Evolutionary conservation across 805 yeast genomes (phyloP), one percentile per base, ranked within the genome.

Genomic region (Torulaspora franciscae): DNA sequence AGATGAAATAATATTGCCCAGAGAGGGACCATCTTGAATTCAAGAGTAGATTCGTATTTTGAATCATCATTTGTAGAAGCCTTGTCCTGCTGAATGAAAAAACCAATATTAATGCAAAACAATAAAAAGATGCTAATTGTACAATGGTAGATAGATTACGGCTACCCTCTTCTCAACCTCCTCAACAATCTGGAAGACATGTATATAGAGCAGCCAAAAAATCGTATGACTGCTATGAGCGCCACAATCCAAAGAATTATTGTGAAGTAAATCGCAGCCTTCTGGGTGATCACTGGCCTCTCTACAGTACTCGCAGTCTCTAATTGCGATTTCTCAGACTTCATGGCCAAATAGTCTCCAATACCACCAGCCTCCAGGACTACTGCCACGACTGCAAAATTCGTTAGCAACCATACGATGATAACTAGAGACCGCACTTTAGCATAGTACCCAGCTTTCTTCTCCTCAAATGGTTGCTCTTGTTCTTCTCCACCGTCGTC

Each of bases 181-280:
- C 54, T 59, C n/a, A 63, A 32, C 40, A 60, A 39, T 51, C 73
- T 66, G 7, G 47, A 44, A 0, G 73, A 42, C 59, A 87, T 66
- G 60, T 80, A 91, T 32, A 76, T 59, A 1, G 75, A 62, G 53
- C 95, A 79, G 1, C 97, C 96, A 23, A 83, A 40, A 53, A 91
- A 83, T 50, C 97, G 72, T 64, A 87, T 82, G 6, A 82, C 74
- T 0, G 98, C 96, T 73, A 88, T 77, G 23, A 82, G 85, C 3
- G 96, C 96, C 34, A 91, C 98, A 29, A 90, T 69, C 96, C 98
- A 91, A 53, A 91, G 71, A 37, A 91, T 83, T 25, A 91, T 87
- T 4, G 93, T 78, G 64, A 91, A 75, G 62, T 88, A 91, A 6
- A 81, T 68, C 32, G 79, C 74, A 1, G 87, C 73, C 64, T 83